Percentiles rank a stretch among this genome's conserved stretches.
Conservation (phyloP, 2,329 filamentous ascomycete species). For the Calonectria hongkongensis region DNA sequence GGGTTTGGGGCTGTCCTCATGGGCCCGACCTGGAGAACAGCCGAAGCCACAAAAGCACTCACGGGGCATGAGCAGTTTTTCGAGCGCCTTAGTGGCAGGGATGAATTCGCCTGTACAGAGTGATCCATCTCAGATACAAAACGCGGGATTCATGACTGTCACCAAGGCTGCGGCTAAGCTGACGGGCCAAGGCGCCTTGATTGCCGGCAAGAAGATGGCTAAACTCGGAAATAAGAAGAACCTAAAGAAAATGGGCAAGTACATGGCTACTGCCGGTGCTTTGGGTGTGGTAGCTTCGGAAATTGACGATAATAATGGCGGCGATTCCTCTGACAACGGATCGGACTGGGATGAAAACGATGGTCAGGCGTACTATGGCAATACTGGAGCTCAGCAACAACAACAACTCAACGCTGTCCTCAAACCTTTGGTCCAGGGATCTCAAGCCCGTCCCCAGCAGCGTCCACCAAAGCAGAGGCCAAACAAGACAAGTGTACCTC, state of each 20-base stretch:
- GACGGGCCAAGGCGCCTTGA: constrained; percentile 12
- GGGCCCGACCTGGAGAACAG: constrained; percentile 55
- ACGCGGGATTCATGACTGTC: constrained; percentile 41
- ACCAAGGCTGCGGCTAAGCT: constrained; percentile 48
- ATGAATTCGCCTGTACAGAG: constrained; percentile 20
- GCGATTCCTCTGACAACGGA: constrained; percentile 24
- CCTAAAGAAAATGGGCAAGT: constrained; percentile 48
- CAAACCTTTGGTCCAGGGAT: neutral
- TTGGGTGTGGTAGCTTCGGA: neutral
- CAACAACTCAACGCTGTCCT: constrained; percentile 19
- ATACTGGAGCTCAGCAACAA: constrained; percentile 25
- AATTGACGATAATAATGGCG: constrained; percentile 34
- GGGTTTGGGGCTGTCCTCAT: constrained; percentile 47
- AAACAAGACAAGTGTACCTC: neutral
- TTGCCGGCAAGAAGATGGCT: constrained; percentile 49
- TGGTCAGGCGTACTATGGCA: constrained; percentile 23
- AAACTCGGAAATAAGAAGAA: constrained; percentile 56
- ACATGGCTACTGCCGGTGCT: constrained; percentile 39
- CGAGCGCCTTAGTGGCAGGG: neutral
- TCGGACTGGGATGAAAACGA: constrained; percentile 38
- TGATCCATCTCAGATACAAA: constrained; percentile 24
- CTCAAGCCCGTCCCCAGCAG: constrained; percentile 1
- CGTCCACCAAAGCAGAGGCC: neutral
- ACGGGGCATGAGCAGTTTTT: neutral
- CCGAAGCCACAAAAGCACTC: constrained; percentile 39